Conservation (phyloP, 139 green algal genomes). For the Micractinium sp. region DNA sequence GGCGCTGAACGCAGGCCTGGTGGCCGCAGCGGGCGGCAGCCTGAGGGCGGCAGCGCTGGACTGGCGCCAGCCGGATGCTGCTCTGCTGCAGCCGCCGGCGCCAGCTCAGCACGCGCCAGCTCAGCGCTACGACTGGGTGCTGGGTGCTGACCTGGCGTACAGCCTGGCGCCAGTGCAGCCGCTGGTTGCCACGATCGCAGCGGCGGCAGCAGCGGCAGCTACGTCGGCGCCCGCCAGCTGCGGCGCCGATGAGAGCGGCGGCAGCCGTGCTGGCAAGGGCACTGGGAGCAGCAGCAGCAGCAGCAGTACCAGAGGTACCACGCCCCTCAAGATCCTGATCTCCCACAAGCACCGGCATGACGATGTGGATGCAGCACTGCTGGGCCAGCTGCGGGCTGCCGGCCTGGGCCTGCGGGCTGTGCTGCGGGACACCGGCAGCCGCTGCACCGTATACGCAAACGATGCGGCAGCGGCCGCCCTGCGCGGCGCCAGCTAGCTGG, state of each 20-base stretch:
- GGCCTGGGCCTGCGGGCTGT: not conserved
- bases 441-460: slow-evolving; percentile 13
- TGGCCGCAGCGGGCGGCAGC: slow-evolving; percentile 4
- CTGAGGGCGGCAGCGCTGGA: not conserved
- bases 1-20: not conserved
- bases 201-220: not conserved
- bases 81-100: not conserved
- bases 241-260: not conserved
- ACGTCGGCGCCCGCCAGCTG: not conserved
- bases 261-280: not conserved
- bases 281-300: not conserved
- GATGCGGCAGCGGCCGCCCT: not conserved
- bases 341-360: slow-evolving; percentile 32
- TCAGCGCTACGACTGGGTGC: slow-evolving; percentile 12
- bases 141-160: slow-evolving; percentile 34
- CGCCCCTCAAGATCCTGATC: not conserved
- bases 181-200: not conserved
- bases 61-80: not conserved
- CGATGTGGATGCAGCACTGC: slow-evolving; percentile 7
- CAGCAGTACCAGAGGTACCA: not conserved
- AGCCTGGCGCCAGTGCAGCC: not conserved
- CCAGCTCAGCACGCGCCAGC: not conserved
- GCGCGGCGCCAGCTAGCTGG: not conserved
- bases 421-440: not conserved
- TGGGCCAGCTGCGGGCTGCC: not conserved